Evolutionary conservation across 2,329 filamentous ascomycete species (phyloP), one percentile per base, ranked within the genome.

Genomic region (Talaromyces sp.): DNA sequence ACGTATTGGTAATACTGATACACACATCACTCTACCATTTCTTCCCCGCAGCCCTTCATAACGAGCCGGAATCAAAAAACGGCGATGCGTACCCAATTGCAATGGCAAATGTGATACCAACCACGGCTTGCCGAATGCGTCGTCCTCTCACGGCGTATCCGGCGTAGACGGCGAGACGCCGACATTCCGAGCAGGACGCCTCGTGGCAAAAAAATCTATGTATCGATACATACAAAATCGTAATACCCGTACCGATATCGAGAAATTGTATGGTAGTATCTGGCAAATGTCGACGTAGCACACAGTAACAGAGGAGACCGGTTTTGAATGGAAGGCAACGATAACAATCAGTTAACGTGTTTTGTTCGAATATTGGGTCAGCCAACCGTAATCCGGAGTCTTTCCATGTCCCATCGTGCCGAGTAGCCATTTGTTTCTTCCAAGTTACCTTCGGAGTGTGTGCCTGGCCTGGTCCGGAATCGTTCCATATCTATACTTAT

Each of bases 401-500:
- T 37, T 52, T 52, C 48, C 48, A 52, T 52, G 48, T 28, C 33
- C 33, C 48, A 52, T 39, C 48, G 31, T 37, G 33, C 41, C 33
- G 41, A 36, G 37, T 40, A 50, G 13, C 28, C 21, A 54, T 54
- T 54, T 54, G 52, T 19, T 54, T 54, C 31, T 43, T 41, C 13
- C 45, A n/a, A 39, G 13, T n/a, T 52, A 52, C 48, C n/a, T 37
- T 52, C 48, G 22, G 48, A 39, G 19, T 37, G n/a, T 15, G 52
- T 54, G 31, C 39, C 52, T 54, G 52, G 28, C 52, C 39, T 33
- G 22, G 17, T 35, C 35, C 33, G 17, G 3, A 46, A 35, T 37
- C 33, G 15, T 41, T 41, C n/a, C 39, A 45, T 55, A 55, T 55
- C 53, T 55, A 45, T 55, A 28, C 25, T 28, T 28, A 48, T 33